These are phyloP conservation scores for Leccinum pachyderme DNA, from an alignment of 1,284 basidiomycete species.

Conservation along the genomic window DNA sequence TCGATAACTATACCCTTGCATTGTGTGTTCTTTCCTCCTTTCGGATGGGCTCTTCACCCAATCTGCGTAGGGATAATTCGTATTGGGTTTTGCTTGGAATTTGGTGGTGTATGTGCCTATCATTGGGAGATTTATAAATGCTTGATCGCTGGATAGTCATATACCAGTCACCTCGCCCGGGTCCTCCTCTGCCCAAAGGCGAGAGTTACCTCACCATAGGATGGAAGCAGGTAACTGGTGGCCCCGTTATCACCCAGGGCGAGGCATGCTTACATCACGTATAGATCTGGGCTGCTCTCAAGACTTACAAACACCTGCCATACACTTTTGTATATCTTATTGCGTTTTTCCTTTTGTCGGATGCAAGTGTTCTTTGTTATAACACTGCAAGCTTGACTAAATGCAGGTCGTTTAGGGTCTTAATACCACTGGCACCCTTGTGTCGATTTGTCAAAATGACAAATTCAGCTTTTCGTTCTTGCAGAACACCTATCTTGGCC, in stretches of 20 bases:
- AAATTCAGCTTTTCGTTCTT: conserved; percentile 74
- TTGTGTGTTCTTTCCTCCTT: conserved; percentile 42
- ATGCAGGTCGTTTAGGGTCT: conserved; percentile 48
- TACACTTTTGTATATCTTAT: conserved; percentile 77
- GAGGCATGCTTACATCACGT: conserved; percentile 1
- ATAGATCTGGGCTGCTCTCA: conserved; percentile 67
- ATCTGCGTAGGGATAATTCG: conserved; percentile 52
- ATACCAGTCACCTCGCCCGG: conserved; percentile 72
- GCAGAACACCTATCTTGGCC: conserved; percentile 74
- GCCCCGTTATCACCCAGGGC: background rate
- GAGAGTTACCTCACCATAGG: conserved; percentile 72
- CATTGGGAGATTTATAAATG: background rate
- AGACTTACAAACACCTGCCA: conserved; percentile 70
- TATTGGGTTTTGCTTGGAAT: conserved; percentile 76
- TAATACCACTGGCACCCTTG: conserved; percentile 75
- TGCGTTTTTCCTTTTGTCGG: conserved; percentile 75
- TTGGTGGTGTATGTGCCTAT: conserved; percentile 69
- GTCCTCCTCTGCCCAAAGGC: conserved; percentile 70
- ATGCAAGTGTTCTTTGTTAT: conserved; percentile 40
- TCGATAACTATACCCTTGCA: conserved; percentile 69
- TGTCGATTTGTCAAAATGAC: conserved; percentile 76
- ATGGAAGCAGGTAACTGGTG: conserved; percentile 66
- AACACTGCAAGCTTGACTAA: background rate
- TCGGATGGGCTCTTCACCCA: conserved; percentile 6
- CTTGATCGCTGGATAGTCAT: conserved; percentile 48